Evolutionary conservation across 2,329 filamentous ascomycete genomes (phyloP).

Genomic region (Diaporthe vexans): DNA sequence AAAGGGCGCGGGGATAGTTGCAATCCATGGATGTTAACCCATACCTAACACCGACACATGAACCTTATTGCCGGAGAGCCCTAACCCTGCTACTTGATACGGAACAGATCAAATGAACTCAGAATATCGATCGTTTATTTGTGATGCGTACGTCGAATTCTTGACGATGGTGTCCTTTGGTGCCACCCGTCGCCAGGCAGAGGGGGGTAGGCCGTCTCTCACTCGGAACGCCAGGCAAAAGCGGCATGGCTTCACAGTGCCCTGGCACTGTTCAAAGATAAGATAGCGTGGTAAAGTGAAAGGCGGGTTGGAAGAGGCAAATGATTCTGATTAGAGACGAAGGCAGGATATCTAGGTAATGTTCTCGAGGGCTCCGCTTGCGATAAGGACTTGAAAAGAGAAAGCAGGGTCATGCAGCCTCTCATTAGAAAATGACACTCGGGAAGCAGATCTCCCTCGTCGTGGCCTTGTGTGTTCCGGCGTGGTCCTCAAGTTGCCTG

Average conservation of each 20-base stretch:
- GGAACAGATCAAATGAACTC: neutral
- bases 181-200: neutral
- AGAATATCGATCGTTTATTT: too few relatives aligned
- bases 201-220: neutral
- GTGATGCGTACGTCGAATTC: neutral
- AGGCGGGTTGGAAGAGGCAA: neutral
- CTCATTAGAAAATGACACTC: conserved; percentile 56
- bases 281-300: neutral
- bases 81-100: neutral
- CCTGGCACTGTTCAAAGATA: neutral
- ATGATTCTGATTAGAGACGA: neutral
- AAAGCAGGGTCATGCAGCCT: neutral
- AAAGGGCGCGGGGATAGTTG: conserved; percentile 22
- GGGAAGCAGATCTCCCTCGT: conserved; percentile 72
- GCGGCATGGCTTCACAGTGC: neutral
- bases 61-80: conserved; percentile 20
- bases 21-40: neutral
- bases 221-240: neutral
- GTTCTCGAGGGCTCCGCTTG: neutral
- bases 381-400: neutral
- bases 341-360: neutral
- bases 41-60: neutral
- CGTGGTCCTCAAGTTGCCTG: conserved; percentile 66
- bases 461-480: conserved; percentile 65
- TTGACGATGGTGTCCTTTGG: too few relatives aligned